A percentile compares a stretch with the other conserved stretches of the same genome.
Conservation (phyloP, 2,329 filamentous ascomycete genomes). For the Alternaria sp. region DNA sequence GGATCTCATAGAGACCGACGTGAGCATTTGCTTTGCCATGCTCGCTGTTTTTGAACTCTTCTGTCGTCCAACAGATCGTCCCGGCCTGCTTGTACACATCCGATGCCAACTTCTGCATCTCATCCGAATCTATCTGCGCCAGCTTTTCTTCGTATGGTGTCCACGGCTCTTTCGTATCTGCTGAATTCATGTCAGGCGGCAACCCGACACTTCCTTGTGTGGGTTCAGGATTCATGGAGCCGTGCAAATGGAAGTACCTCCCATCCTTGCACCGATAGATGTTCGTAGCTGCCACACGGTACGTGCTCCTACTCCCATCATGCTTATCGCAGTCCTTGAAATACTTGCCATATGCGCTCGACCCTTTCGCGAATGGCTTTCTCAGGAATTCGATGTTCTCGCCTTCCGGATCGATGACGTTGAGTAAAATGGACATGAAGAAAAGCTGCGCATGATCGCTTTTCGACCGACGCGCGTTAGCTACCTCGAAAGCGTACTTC, state of each 20-base stretch:
- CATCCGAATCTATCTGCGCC: slow-evolving; percentile 43
- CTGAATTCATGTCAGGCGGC: slow-evolving; percentile 44
- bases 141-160: slow-evolving; percentile 49
- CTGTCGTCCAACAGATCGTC: slow-evolving; percentile 51
- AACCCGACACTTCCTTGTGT: slow-evolving; percentile 51
- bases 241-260: slow-evolving; percentile 59
- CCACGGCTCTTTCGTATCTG: slow-evolving; percentile 41
- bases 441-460: slow-evolving; percentile 56
- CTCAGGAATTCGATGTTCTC: slow-evolving; percentile 27
- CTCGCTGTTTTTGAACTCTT: slow-evolving; percentile 52
- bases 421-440: slow-evolving; percentile 53
- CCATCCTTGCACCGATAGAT: slow-evolving; percentile 60
- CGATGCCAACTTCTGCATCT: slow-evolving; percentile 49
- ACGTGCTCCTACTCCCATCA: slow-evolving; percentile 24
- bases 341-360: slow-evolving; percentile 28
- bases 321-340: slow-evolving; percentile 44
- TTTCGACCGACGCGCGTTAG: background rate
- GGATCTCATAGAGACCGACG: slow-evolving; percentile 54
- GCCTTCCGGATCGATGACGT: slow-evolving; percentile 48
- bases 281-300: slow-evolving; percentile 54
- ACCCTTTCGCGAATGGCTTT: slow-evolving; percentile 24
- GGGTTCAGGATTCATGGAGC: slow-evolving; percentile 58
- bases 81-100: slow-evolving; percentile 55
- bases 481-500: slow-evolving; percentile 16
- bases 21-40: slow-evolving; percentile 56